Evolutionary conservation across 1,284 basidiomycete species (phyloP).

Genomic region (Leccinum pachyderme): DNA sequence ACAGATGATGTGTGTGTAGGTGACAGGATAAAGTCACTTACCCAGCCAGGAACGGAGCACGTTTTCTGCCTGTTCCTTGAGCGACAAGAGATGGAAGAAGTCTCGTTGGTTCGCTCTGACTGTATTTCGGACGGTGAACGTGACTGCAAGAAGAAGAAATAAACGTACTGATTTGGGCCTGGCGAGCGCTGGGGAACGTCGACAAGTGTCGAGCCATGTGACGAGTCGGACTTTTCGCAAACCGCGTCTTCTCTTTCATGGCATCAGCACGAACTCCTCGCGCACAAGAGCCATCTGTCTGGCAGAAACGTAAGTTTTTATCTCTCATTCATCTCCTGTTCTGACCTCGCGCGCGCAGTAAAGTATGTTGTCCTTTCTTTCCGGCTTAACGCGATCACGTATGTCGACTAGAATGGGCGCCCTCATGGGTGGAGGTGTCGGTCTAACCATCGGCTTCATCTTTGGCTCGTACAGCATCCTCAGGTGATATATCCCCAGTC

Average conservation of each 20-base stretch:
- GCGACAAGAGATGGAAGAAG: slow-evolving; percentile 68
- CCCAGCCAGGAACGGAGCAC: slow-evolving; percentile 78
- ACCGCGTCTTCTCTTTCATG: slow-evolving; percentile 13
- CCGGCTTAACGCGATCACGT: slow-evolving; percentile 13
- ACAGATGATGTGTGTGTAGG: slow-evolving; percentile 1
- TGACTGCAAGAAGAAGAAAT: neutral
- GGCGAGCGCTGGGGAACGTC: slow-evolving; percentile 69
- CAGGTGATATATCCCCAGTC: slow-evolving; percentile 46
- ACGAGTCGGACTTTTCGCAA: slow-evolving; percentile 2
- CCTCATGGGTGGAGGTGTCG: slow-evolving; percentile 89
- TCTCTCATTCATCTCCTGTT: neutral
- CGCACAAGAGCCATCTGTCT: slow-evolving; percentile 59
- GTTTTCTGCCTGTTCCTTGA: slow-evolving; percentile 76
- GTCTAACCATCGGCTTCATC: slow-evolving; percentile 93
- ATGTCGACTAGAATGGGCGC: slow-evolving; percentile 76
- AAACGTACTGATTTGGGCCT: slow-evolving; percentile 81
- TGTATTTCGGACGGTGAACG: slow-evolving; percentile 32
- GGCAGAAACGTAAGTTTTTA: slow-evolving; percentile 66
- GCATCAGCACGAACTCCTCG: slow-evolving; percentile 34
- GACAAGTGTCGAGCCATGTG: slow-evolving; percentile 35
- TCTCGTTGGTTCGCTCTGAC: slow-evolving; percentile 88
- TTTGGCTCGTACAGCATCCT: slow-evolving; percentile 91
- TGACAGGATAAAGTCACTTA: slow-evolving; percentile 35
- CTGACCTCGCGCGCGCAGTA: slow-evolving; percentile 38
- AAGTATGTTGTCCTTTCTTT: slow-evolving; percentile 40